phyloP scores from a whole-genome alignment of 2,329 filamentous ascomycete species.

The Calonectria pseudoreteaudii region DNA sequence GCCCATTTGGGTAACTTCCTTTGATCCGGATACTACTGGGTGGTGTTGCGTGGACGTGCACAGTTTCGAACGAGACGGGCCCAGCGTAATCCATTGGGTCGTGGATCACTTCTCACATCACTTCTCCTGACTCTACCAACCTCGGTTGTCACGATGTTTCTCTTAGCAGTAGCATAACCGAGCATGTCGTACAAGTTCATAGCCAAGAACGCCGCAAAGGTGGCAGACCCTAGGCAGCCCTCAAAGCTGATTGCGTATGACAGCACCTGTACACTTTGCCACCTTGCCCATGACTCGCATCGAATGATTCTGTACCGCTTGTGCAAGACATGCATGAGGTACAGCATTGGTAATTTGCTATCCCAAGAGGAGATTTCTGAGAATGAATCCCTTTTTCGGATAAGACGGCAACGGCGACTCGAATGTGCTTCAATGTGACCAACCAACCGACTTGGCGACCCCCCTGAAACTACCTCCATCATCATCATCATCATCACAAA shows the following conservation, averaged over 20 bases:
- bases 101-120: slow-evolving; percentile 20
- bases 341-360: not conserved
- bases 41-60: slow-evolving; percentile 11
- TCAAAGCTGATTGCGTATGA: not conserved
- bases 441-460: slow-evolving; percentile 4
- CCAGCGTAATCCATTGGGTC: slow-evolving; percentile 12
- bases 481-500: not conserved
- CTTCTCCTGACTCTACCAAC: slow-evolving; percentile 13
- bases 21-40: slow-evolving; percentile 32
- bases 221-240: not conserved
- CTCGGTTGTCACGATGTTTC: slow-evolving; percentile 28
- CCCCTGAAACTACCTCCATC: not conserved
- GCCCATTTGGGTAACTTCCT: slow-evolving; percentile 33
- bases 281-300: not conserved
- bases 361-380: not conserved
- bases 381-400: slow-evolving; percentile 18
- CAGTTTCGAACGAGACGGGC: slow-evolving; percentile 24
- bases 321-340: not conserved
- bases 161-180: not conserved
- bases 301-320: not conserved
- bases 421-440: not conserved
- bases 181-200: slow-evolving; percentile 13
- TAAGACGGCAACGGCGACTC: slow-evolving; percentile 10
- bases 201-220: not conserved
- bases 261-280: not conserved